Conservation (phyloP, 139 green algal genomes). For the Dunaliella primolecta region DNA sequence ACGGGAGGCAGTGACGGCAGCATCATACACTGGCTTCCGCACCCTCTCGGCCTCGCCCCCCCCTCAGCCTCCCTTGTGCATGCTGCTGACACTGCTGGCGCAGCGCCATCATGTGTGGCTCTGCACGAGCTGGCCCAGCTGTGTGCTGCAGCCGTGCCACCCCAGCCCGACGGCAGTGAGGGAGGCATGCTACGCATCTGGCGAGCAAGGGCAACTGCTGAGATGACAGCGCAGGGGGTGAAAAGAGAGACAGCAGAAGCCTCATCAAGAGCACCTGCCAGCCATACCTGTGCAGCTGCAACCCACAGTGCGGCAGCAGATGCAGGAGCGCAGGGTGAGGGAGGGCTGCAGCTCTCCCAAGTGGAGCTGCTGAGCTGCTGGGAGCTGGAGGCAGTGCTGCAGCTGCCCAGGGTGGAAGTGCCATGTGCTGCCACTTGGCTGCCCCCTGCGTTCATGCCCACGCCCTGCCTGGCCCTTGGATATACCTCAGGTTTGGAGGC, state of each 20-base stretch:
- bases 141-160: neutral
- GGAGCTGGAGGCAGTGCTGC: neutral
- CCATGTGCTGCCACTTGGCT: neutral
- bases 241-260: no score
- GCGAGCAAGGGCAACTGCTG: neutral
- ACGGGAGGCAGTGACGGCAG: neutral
- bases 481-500: neutral
- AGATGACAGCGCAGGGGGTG: no score
- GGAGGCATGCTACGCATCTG: neutral
- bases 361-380: no score
- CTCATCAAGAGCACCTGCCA: no score
- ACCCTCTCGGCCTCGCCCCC: neutral
- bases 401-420: neutral
- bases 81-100: neutral
- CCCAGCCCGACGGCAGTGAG: neutral
- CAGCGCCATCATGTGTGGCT: neutral
- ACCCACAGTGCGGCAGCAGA: no score
- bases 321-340: no score
- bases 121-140: neutral
- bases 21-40: neutral
- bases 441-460: neutral
- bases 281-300: no score
- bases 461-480: neutral
- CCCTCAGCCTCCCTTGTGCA: neutral
- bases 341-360: no score